Percentiles rank a stretch among this genome's conserved stretches.
Conservation (phyloP, 306 rosid genomes). For the Lupinus albus region DNA sequence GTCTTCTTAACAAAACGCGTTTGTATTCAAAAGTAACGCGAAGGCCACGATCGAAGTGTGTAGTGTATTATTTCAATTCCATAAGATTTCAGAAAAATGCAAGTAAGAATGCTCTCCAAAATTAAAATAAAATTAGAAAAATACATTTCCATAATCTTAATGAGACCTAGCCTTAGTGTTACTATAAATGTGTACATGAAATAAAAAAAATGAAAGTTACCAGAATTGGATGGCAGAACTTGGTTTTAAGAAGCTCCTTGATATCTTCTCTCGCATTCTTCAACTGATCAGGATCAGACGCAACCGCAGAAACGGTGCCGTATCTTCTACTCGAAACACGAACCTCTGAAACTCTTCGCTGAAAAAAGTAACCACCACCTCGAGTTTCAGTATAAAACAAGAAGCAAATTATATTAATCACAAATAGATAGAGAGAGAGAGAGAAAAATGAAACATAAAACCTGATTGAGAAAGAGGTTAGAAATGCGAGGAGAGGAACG, state of each 20-base stretch:
- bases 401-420: neutral
- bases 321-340: slow-evolving; percentile 55
- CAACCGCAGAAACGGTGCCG: slow-evolving; percentile 49
- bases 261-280: slow-evolving; percentile 81
- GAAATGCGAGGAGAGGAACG: slow-evolving; percentile 75
- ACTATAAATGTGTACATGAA: too few relatives aligned
- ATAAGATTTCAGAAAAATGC: too few relatives aligned
- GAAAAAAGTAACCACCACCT: slow-evolving; percentile 26
- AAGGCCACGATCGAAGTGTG: too few relatives aligned
- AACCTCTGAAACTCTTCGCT: slow-evolving; percentile 52
- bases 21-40: too few relatives aligned
- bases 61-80: too few relatives aligned
- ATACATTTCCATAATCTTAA: too few relatives aligned
- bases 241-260: slow-evolving; percentile 71
- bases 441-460: neutral
- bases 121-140: too few relatives aligned
- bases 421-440: too few relatives aligned
- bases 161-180: too few relatives aligned
- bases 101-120: too few relatives aligned
- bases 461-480: slow-evolving; percentile 72
- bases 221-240: slow-evolving; percentile 84
- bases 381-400: neutral
- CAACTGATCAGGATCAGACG: slow-evolving; percentile 77
- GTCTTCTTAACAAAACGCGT: too few relatives aligned
- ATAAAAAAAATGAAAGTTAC: slow-evolving; percentile 42